Evolutionary conservation across 768 basidiomycete genomes (phyloP), one percentile per base, ranked within the genome.

Genomic region (Amanita thiersii): DNA sequence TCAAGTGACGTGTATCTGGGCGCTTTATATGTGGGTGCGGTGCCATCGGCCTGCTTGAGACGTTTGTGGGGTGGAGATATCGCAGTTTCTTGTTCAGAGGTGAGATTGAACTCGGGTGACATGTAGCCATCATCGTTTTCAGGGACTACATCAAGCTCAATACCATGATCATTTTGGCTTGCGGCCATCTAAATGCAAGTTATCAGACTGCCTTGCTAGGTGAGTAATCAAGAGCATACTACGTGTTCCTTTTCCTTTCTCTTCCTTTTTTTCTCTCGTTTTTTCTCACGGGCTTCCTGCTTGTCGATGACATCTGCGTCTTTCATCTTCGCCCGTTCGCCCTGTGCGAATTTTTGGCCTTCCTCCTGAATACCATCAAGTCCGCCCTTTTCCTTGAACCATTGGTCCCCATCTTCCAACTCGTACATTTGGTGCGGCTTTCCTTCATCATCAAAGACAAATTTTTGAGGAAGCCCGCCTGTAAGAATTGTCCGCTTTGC

Each of bases 391-490:
- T 72, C 73, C 39, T 72, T 64, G 48, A 80, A 79, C 61, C 77
- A 79, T 42, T 79, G 79, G n/a, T 82, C 79, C 10, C 75, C 77
- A 52, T 79, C 78, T 24, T 79, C 75, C 59, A 92, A 70, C 64
- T 92, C 89, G 50, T 96, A 92, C 17, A 91, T 47, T 51, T 87
- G 77, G 54, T 87, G 88, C 25, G 81, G 68, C 4, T 72, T 66
- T 4, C 96, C 92, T 5, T 83, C 82, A 15, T 92, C 91, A 52
- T 97, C 93, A 52, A 96, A 99, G 5, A 96, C 64, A 24, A 94
- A 68, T 60, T 90, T 96, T 45, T 73, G 75, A 3, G 76, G 66
- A 40, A 71, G 51, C 9, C 76, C 77, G 1, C 80, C 73, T 47
- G 81, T 81, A 19, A 77, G 58, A 41, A 86, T 65, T 20, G 77